These are phyloP conservation scores for Populus tremula DNA, from an alignment of 345 rosid genomes.

Conservation along the genomic window DNA sequence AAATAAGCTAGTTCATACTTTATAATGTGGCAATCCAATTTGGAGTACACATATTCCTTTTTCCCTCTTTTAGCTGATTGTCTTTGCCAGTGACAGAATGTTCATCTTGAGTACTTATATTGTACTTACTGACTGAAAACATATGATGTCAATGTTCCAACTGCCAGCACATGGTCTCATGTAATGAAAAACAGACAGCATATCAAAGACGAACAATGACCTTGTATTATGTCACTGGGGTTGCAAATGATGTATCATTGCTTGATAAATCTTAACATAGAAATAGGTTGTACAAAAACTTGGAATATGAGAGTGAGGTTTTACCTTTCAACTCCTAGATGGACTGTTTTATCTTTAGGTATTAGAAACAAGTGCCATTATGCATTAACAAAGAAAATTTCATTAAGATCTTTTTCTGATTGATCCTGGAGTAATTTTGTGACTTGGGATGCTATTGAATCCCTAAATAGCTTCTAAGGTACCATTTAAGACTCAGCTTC, in stretches of 20 bases:
- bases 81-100: not conserved
- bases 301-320: not conserved
- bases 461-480: not conserved
- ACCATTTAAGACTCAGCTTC: not conserved
- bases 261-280: not conserved
- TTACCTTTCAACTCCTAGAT: not conserved
- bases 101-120: not conserved
- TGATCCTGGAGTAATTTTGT: not conserved
- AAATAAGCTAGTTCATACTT: not conserved
- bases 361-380: not conserved
- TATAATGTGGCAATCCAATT: not conserved
- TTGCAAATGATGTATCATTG: not conserved
- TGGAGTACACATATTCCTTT: not conserved
- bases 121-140: not conserved
- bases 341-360: not conserved
- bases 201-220: not conserved
- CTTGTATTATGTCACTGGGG: not conserved
- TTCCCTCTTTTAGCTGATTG: not conserved
- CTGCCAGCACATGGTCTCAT: not conserved
- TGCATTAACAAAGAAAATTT: constrained; percentile 1
- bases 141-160: not conserved
- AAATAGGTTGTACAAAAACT: not conserved
- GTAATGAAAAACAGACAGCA: not conserved
- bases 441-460: not conserved
- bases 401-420: not conserved